Conservation (phyloP, 148 eudicot genomes). For the Drosera capensis region DNA sequence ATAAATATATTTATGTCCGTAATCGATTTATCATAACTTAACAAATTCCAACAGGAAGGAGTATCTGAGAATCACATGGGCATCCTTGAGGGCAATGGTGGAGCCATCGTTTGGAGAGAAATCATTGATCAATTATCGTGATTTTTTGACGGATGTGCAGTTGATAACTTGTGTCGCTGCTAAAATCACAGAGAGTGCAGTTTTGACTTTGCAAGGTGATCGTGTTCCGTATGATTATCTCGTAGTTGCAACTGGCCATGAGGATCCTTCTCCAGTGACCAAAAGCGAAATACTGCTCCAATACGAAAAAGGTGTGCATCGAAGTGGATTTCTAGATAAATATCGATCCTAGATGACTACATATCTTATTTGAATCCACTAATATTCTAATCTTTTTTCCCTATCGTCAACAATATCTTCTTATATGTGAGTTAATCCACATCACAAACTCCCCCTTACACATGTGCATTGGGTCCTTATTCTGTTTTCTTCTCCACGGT, state of each 20-base stretch:
- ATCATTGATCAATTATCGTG: constrained; percentile 24
- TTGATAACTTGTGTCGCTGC: constrained; percentile 24
- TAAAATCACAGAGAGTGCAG: constrained; percentile 17
- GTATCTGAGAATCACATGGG: constrained; percentile 29
- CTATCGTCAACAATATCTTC: no score
- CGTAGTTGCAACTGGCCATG: constrained; percentile 41
- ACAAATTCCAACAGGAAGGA: constrained; percentile 31
- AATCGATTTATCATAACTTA: no score
- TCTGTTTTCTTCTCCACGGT: no score
- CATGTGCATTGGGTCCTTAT: no score
- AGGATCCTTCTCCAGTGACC: constrained; percentile 10
- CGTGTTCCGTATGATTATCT: constrained; percentile 29
- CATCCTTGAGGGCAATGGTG: constrained; percentile 28
- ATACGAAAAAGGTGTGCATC: constrained; percentile 20
- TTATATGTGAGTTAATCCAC: no score
- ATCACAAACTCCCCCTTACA: no score
- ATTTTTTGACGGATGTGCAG: constrained; percentile 27
- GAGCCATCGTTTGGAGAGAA: constrained; percentile 25
- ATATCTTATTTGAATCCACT: no score
- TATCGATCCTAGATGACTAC: no score
- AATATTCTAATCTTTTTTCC: no score
- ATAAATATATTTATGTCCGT: no score
- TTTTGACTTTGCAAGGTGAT: constrained; percentile 21
- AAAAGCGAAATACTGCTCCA: constrained; percentile 17
- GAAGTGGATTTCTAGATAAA: no score